Evolutionary conservation across 2,329 filamentous ascomycete species (phyloP).

Genomic region (Trichoderma koningii): DNA sequence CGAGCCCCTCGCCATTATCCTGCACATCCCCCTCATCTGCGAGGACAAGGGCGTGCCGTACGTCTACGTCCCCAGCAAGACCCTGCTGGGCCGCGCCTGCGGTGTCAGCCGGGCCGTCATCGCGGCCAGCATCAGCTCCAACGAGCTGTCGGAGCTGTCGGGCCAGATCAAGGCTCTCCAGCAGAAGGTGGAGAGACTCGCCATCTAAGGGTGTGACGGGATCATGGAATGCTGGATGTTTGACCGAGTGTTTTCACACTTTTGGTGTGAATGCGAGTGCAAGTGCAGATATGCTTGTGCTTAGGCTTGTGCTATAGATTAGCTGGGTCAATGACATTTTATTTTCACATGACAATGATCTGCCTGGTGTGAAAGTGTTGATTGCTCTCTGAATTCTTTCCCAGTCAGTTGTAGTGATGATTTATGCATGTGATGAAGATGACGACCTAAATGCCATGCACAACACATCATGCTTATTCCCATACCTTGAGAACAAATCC

Average conservation of each 20-base stretch:
- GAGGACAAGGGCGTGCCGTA: constrained; percentile 73
- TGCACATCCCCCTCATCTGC: constrained; percentile 84
- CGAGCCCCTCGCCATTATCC: constrained; percentile 81
- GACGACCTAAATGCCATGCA: not conserved
- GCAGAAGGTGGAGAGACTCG: constrained; percentile 93
- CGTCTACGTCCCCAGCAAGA: constrained; percentile 75
- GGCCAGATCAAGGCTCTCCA: constrained; percentile 85
- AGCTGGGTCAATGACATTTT: constrained; percentile 22
- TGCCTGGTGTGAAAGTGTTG: not conserved
- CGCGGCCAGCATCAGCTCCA: constrained; percentile 83
- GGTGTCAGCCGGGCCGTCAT: constrained; percentile 90
- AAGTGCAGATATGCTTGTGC: not conserved
- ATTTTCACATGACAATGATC: not conserved
- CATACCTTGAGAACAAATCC: too few species aligned
- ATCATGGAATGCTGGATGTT: not conserved
- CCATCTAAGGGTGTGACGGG: constrained; percentile 67
- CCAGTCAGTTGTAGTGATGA: not conserved
- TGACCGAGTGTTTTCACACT: not conserved
- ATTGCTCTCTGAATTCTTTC: not conserved
- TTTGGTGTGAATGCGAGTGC: not conserved
- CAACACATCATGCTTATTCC: too few species aligned
- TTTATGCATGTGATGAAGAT: not conserved
- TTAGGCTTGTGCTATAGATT: not conserved
- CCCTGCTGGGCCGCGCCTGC: constrained; percentile 83
- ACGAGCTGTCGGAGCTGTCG: constrained; percentile 85